These are phyloP conservation scores for Nemania abortiva DNA, from an alignment of 2,329 filamentous ascomycete species.

Conservation along the genomic window DNA sequence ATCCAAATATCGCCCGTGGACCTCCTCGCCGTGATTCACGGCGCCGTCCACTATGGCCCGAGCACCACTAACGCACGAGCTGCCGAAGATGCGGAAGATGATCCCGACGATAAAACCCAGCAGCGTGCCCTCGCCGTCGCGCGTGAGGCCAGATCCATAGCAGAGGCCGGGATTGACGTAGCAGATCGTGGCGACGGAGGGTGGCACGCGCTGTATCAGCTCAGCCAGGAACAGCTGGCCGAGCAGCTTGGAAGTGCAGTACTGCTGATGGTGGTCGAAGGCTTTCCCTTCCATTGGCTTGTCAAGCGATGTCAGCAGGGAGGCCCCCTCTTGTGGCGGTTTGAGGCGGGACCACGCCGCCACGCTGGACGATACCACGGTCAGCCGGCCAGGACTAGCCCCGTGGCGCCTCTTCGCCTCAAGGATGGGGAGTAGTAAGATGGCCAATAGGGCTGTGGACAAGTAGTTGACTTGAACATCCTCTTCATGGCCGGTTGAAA, in stretches of 20 bases:
- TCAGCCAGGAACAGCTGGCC: slow-evolving; percentile 49
- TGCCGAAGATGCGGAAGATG: slow-evolving; percentile 33
- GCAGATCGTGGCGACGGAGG: slow-evolving; percentile 35
- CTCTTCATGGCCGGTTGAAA: slow-evolving; percentile 53
- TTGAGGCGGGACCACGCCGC: slow-evolving; percentile 28
- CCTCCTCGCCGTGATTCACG: slow-evolving; percentile 26
- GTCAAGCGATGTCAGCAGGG: slow-evolving; percentile 25
- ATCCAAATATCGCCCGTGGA: slow-evolving; percentile 35
- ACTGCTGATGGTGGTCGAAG: slow-evolving; percentile 36
- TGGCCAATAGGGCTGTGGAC: slow-evolving; percentile 60
- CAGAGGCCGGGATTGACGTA: slow-evolving; percentile 38
- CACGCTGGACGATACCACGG: slow-evolving; percentile 47
- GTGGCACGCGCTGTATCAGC: slow-evolving; percentile 46
- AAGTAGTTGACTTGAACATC: slow-evolving; percentile 66
- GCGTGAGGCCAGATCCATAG: slow-evolving; percentile 28
- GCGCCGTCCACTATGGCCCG: slow-evolving; percentile 26
- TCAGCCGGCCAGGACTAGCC: slow-evolving; percentile 37
- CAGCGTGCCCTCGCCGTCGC: slow-evolving; percentile 31
- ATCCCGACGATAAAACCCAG: slow-evolving; percentile 23
- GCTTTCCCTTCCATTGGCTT: not conserved
- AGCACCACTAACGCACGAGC: slow-evolving; percentile 27
- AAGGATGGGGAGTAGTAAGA: slow-evolving; percentile 62
- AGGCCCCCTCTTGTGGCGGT: slow-evolving; percentile 8
- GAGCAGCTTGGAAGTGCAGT: slow-evolving; percentile 47
- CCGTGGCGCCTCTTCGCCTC: slow-evolving; percentile 48